Evolutionary conservation across 257 asterid genomes (phyloP), one percentile per base, ranked within the genome.

Genomic region (Fraxinus pennsylvanica): DNA sequence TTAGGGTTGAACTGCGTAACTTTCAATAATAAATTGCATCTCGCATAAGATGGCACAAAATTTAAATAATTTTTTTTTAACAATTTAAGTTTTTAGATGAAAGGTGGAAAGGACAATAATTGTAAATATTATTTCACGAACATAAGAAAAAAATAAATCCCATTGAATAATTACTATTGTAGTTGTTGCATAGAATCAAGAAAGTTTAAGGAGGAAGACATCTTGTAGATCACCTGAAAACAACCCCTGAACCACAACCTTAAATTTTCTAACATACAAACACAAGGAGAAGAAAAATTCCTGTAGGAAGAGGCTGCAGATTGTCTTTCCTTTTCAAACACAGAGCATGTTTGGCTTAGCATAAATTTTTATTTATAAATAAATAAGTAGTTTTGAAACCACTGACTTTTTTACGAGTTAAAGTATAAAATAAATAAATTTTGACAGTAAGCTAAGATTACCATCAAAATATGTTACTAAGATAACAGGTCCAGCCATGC

Each of bases 241-340:
- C 65, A 82, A 91, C 89, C 81, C 71, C 32, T 71, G 85, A 91
- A 85, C 94, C 59, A 79, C 85, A 85, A 67, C 54, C 67, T 68
- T 74, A 10, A 63, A 22, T 68, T 45, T 41, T 71, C 72, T 19
- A 30, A 41, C 72, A 69, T 61, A 75, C 80, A 35, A 69, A 75
- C n/a, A 75, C 61, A 36, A 66, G 17, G 35, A 68, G 13, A 1
- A 2, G 9, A 33, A 72, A 74, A 79, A 74, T 76, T 75, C 78
- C 1, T 76, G 80, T n/a, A 80, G 68, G 81, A 81, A 84, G 84
- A 73, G 79, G 68, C 13, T 76, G 82, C 88, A 86, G 96, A 61
- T 87, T 80, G 61, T 81, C 84, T 87, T 86, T 92, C 97, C 84
- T 86, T 94, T 89, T 90, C 97, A 85, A 67, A 61, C 78, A 78